These are phyloP conservation scores for Podaxis mareebaensis DNA, from an alignment of 768 basidiomycete species.

Conservation along the genomic window DNA sequence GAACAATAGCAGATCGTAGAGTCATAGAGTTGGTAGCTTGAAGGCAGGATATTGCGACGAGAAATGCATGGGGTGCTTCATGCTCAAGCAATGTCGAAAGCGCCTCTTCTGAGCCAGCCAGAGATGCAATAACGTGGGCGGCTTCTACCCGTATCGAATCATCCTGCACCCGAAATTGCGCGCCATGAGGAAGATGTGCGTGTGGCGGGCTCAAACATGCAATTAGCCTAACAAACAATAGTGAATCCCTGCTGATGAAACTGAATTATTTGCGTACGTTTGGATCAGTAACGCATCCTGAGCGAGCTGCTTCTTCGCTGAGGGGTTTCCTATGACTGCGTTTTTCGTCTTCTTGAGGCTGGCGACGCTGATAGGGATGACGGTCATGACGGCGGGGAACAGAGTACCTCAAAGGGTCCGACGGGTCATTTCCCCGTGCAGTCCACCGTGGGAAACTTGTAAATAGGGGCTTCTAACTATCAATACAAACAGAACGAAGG, in stretches of 20 bases:
- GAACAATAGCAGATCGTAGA: constrained; percentile 58
- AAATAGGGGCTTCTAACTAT: not conserved
- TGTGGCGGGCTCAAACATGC: constrained; percentile 50
- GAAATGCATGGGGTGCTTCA: constrained; percentile 58
- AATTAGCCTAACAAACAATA: constrained; percentile 51
- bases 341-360: constrained; percentile 73
- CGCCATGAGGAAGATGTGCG: not conserved
- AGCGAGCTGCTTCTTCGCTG: constrained; percentile 62
- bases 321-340: constrained; percentile 76
- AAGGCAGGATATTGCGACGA: constrained; percentile 60
- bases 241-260: constrained; percentile 6
- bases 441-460: not conserved
- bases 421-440: not conserved
- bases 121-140: constrained; percentile 71
- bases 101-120: constrained; percentile 67
- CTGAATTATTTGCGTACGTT: constrained; percentile 38
- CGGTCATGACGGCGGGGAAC: constrained; percentile 12
- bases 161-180: constrained; percentile 31
- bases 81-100: constrained; percentile 56
- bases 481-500: not conserved
- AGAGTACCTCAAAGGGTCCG: not conserved
- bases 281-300: constrained; percentile 56
- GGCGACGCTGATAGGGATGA: constrained; percentile 22
- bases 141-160: constrained; percentile 65
- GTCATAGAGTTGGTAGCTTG: constrained; percentile 34